These are phyloP conservation scores for Wallacemonas sp. DNA, from an alignment of 208 protist species.

Conservation along the genomic window DNA sequence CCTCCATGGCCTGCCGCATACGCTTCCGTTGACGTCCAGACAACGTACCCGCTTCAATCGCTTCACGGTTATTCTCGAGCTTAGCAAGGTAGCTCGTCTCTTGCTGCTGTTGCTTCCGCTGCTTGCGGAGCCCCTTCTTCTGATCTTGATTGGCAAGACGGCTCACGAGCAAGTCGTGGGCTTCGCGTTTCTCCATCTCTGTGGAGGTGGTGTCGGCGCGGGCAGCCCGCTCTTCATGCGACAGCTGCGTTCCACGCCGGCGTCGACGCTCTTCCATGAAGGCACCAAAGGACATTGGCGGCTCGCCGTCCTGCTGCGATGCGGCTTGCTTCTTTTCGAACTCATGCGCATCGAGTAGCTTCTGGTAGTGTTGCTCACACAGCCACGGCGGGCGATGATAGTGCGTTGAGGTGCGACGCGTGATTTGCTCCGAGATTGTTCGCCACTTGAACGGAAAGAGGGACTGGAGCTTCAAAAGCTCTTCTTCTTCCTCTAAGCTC, in stretches of 20 bases:
- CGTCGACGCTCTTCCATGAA: slow-evolving; percentile 74
- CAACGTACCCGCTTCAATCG: slow-evolving; percentile 95
- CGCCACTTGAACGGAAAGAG: slow-evolving; percentile 99
- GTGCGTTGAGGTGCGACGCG: slow-evolving; percentile 36
- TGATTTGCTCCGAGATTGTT: slow-evolving; percentile 95
- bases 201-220: slow-evolving; percentile 97
- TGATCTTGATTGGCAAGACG: slow-evolving; percentile 99
- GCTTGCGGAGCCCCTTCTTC: slow-evolving; percentile 99
- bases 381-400: slow-evolving; percentile 97
- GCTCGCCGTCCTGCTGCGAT: slow-evolving; percentile 47
- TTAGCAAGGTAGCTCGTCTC: slow-evolving; percentile 96
- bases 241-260: slow-evolving; percentile 51
- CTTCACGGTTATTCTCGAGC: slow-evolving; percentile 97
- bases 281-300: slow-evolving; percentile 44
- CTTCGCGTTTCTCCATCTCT: slow-evolving; percentile 98
- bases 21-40: slow-evolving; percentile 60
- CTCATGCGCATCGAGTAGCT: slow-evolving; percentile 93
- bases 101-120: slow-evolving; percentile 97
- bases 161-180: slow-evolving; percentile 98
- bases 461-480: slow-evolving; percentile 98
- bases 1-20: slow-evolving; percentile 73
- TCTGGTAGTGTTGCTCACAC: slow-evolving; percentile 99
- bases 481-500: slow-evolving; percentile 99
- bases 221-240: slow-evolving; percentile 97
- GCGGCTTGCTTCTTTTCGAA: slow-evolving; percentile 62